Conservation (phyloP, 257 asterid genomes). For the Nicotiana tomentosiformis region DNA sequence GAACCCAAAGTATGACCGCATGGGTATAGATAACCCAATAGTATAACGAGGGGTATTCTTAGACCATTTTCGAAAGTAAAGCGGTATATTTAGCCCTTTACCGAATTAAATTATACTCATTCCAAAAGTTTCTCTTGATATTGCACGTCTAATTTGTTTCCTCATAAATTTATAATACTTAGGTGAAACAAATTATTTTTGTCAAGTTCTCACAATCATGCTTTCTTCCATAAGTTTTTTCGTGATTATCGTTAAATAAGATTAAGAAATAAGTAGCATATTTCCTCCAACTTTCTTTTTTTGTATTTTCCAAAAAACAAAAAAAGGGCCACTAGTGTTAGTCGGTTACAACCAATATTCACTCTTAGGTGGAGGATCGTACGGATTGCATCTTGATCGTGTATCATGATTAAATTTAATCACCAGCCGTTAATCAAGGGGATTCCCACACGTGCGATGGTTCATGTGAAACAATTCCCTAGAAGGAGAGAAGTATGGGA, state of each 20-base stretch:
- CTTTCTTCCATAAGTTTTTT: background rate
- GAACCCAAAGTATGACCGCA: too few relatives aligned
- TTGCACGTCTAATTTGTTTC: too few relatives aligned
- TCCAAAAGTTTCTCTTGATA: too few relatives aligned
- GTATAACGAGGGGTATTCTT: too few relatives aligned
- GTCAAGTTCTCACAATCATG: background rate
- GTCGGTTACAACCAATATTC: background rate
- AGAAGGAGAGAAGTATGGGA: conserved; percentile 6
- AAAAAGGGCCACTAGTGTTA: background rate
- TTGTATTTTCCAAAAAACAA: background rate
- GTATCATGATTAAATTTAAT: background rate
- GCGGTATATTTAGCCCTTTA: too few relatives aligned
- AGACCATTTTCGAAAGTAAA: too few relatives aligned
- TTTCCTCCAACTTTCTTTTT: background rate
- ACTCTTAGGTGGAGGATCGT: background rate
- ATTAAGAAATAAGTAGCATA: background rate
- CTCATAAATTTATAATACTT: too few relatives aligned
- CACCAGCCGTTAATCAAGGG: conserved; percentile 10
- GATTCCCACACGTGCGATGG: conserved; percentile 26
- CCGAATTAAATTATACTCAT: too few relatives aligned
- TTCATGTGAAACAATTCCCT: conserved; percentile 20
- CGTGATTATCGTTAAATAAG: background rate
- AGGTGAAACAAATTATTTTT: too few relatives aligned
- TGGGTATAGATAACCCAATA: too few relatives aligned
- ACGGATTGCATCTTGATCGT: background rate